Percentiles rank a stretch among this genome's conserved stretches.
Evolutionary conservation across 164 flowering plant genomes (phyloP).

Genomic region (Taxillus chinensis): DNA sequence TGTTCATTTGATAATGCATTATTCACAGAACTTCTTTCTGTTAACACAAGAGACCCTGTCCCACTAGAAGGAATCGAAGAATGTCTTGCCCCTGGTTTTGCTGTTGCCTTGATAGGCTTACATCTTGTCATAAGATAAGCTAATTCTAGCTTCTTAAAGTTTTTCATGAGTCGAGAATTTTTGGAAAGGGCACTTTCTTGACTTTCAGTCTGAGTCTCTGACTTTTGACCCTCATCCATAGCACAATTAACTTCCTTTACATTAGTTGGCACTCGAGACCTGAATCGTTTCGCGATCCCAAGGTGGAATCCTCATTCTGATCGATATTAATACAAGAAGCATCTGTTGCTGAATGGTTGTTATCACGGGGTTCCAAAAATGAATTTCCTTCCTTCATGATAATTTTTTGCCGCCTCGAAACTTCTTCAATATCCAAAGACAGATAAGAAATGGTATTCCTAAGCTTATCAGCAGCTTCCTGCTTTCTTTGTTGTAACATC

Average conservation of each 20-base stretch:
- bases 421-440: constrained; percentile 78
- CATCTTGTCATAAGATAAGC: constrained; percentile 75
- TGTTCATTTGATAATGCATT: constrained; percentile 39
- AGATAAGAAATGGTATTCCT: constrained; percentile 48
- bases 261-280: constrained; percentile 23
- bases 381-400: constrained; percentile 29
- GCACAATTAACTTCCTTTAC: constrained; percentile 29
- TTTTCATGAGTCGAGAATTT: constrained; percentile 68
- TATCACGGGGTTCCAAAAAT: constrained; percentile 22
- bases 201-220: constrained; percentile 20
- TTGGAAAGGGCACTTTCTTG: constrained; percentile 35
- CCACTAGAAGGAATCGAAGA: constrained; percentile 44
- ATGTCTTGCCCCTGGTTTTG: constrained; percentile 21
- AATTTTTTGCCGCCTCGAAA: constrained; percentile 37
- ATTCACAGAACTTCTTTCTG: constrained; percentile 77
- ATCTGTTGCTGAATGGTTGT: constrained; percentile 22
- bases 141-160: constrained; percentile 76
- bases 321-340: constrained; percentile 15
- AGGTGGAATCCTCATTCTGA: constrained; percentile 33
- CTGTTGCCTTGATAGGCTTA: constrained; percentile 28
- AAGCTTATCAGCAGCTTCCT: constrained; percentile 62
- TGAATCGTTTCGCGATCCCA: constrained; percentile 48
- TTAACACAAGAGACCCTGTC: constrained; percentile 41
- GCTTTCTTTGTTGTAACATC: constrained; percentile 56
- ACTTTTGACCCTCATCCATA: constrained; percentile 21